Evolutionary conservation across 768 basidiomycete genomes (phyloP).

Genomic region (Boletus edulis): DNA sequence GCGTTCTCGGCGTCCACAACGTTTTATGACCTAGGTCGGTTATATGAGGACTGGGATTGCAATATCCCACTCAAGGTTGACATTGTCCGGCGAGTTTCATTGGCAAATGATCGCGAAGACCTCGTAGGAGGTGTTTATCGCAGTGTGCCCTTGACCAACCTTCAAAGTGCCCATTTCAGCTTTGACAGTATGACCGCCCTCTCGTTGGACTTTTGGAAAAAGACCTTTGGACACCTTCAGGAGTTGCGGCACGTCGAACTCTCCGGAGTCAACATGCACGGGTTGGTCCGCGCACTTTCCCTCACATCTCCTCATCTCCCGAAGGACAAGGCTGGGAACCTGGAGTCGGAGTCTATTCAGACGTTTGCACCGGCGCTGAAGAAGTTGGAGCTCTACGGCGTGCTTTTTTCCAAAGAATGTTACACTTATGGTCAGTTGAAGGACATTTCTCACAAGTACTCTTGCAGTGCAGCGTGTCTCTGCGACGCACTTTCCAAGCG

Average conservation of each 20-base stretch:
- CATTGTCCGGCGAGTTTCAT: conserved; percentile 7
- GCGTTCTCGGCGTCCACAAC: conserved; percentile 7
- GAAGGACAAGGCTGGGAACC: neutral
- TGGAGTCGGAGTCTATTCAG: neutral
- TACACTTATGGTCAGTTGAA: neutral
- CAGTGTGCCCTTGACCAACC: conserved; percentile 8
- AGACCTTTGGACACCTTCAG: conserved; percentile 13
- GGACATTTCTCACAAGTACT: neutral
- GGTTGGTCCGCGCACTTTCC: conserved; percentile 9
- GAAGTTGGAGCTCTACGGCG: conserved; percentile 8
- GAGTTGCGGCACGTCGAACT: conserved; percentile 14
- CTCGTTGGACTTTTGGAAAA: conserved; percentile 16
- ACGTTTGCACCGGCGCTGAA: conserved; percentile 17
- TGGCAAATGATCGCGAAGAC: conserved; percentile 9
- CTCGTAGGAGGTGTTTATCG: conserved; percentile 11
- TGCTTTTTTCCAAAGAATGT: conserved; percentile 11
- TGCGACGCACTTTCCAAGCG: conserved; percentile 16
- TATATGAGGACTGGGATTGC: conserved; percentile 18
- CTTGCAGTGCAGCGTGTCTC: conserved; percentile 11
- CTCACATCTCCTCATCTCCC: neutral
- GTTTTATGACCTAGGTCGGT: conserved; percentile 2
- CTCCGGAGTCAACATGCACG: conserved; percentile 1
- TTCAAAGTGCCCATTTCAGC: conserved; percentile 10
- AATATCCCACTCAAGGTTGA: conserved; percentile 18
- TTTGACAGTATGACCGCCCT: conserved; percentile 7